Conservation (phyloP, 805 yeast genomes). For the Blastobotrys terrestris region DNA sequence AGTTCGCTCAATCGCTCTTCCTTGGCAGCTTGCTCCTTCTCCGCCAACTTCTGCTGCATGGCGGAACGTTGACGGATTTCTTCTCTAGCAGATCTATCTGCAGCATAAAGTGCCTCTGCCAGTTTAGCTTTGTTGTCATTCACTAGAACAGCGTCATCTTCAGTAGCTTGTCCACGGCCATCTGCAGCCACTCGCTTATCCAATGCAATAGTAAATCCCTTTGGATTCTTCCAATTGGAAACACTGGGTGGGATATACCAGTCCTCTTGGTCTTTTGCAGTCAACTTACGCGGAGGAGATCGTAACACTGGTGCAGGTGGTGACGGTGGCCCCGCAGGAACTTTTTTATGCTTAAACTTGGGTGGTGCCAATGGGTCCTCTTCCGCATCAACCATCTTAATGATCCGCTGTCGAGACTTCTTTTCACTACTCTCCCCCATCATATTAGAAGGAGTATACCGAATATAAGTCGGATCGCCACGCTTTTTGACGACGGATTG, state of each 20-base stretch:
- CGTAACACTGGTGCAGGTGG: conserved; percentile 62
- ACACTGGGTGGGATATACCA: conserved; percentile 91
- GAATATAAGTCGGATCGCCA: conserved; percentile 38
- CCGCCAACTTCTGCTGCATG: conserved; percentile 44
- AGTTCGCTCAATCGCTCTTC: conserved; percentile 46
- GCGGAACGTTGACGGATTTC: conserved; percentile 48
- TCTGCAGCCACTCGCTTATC: conserved; percentile 67
- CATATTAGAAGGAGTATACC: conserved; percentile 39
- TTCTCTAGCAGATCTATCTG: conserved; percentile 55
- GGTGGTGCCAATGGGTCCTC: conserved; percentile 87
- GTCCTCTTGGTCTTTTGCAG: conserved; percentile 65
- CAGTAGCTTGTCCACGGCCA: conserved; percentile 34
- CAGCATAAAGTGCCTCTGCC: conserved; percentile 65
- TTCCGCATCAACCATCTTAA: conserved; percentile 60
- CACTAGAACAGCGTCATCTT: conserved; percentile 28
- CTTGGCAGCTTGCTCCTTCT: conserved; percentile 42
- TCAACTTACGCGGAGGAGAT: conserved; percentile 45
- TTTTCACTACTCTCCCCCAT: conserved; percentile 26
- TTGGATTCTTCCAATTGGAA: conserved; percentile 93
- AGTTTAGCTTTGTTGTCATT: conserved; percentile 56
- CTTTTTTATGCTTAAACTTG: conserved; percentile 62
- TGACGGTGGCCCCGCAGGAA: conserved; percentile 63
- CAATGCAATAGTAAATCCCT: conserved; percentile 76
- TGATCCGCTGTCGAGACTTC: conserved; percentile 37
- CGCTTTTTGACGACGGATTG: conserved; percentile 22